phyloP scores from a whole-genome alignment of 805 yeast genomes.

The Candida ortonii region DNA sequence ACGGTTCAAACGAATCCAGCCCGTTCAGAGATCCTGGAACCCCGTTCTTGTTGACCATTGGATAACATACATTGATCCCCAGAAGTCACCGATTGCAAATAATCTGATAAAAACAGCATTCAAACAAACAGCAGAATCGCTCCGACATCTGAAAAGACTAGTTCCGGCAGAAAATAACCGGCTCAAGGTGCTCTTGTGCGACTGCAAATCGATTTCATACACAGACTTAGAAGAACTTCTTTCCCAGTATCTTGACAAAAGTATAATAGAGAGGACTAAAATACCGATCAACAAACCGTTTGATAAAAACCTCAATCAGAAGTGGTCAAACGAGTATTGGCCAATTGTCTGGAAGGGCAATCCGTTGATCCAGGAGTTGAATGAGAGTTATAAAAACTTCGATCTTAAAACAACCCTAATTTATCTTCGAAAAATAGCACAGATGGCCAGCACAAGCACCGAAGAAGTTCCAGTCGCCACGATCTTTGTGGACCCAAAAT shows the following conservation, averaged over 20 bases:
- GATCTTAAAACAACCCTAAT: conserved; percentile 43
- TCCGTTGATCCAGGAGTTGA: conserved; percentile 68
- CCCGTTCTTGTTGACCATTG: conserved; percentile 39
- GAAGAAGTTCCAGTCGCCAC: conserved; percentile 51
- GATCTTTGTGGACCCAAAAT: conserved; percentile 58
- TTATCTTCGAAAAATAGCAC: conserved; percentile 31
- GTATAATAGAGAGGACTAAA: conserved; percentile 19
- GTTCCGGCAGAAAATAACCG: conserved; percentile 18
- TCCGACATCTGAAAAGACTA: conserved; percentile 55
- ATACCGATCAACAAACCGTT: conserved; percentile 68
- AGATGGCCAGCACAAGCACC: conserved; percentile 7
- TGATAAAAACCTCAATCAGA: conserved; percentile 59
- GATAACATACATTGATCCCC: conserved; percentile 42
- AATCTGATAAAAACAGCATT: conserved; percentile 25
- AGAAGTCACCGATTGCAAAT: conserved; percentile 28
- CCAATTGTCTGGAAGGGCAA: conserved; percentile 94
- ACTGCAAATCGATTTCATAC: conserved; percentile 43
- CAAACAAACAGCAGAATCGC: conserved; percentile 25
- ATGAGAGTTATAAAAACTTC: conserved; percentile 38
- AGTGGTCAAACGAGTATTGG: conserved; percentile 76
- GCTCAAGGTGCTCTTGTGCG: conserved; percentile 21
- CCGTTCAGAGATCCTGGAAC: conserved; percentile 22
- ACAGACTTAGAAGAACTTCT: conserved; percentile 29
- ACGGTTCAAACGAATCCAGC: conserved; percentile 39
- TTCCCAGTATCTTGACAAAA: conserved; percentile 13